Base-by-base conservation (phyloP, 2,329 filamentous ascomycete genomes). In the Botryosphaeria dothidea region DNA sequence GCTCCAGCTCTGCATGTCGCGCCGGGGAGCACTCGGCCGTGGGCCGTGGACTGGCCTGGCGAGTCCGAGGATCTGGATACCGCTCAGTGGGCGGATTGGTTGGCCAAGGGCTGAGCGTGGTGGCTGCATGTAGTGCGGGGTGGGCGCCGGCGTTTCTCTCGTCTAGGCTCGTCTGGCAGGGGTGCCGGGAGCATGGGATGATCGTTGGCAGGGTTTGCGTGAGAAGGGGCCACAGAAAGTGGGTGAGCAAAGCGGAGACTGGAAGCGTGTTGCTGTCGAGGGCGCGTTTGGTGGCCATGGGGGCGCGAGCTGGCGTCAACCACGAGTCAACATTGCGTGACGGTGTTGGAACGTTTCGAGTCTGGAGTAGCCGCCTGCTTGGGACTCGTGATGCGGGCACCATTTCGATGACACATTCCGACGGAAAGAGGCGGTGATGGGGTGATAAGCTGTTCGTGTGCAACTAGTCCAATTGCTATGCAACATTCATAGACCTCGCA, bases 241-340 rank as follows among this genome's bases (percentile, higher is more conserved):
- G 52, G 34, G 23, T 19, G 23, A 58, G 54, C 31, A 43, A 25
- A 58, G 54, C 36, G 54, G 21, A 27, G 23, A 8, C 36, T 21
- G 31, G 54, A 15, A 23, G 17, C 54, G 17, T 51, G 48, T 4
- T 51, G 48, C 48, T 48, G 19, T 48, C 25, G 34, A 58, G 25
- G 38, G 54, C 45, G 38, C 54, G 38, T 21, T 25, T 1, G 54
- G 54, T 31, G 54, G 38, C 15, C 51, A 21, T 29, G 36, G 38
- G 11, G 38, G 56, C 36, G 23, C 46, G 38, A 46, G 56, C 56
- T 60, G 56, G 56, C 56, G 41, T 29, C 25, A 15, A 23, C 41
- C 56, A n/a, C 56, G 56, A 60, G 56, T 60, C 56, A 60, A 46
- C 13, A 19, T 46, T 46, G 56, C 56, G 41, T 60, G 56, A 60